These are phyloP conservation scores for Boletus patriciae DNA, from an alignment of 768 basidiomycete species.

Conservation along the genomic window DNA sequence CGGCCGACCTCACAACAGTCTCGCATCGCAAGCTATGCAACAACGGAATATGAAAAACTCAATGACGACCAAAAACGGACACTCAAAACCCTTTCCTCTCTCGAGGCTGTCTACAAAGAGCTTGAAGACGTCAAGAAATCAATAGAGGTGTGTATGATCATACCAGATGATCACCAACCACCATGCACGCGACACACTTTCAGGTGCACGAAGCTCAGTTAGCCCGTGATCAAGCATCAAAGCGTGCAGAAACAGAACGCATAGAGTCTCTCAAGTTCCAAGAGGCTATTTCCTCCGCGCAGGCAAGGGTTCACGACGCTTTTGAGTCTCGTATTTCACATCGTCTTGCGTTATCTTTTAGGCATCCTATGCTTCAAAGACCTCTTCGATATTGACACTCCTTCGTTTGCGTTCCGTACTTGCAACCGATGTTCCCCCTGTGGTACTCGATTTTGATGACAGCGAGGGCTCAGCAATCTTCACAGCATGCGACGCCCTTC, in stretches of 20 bases:
- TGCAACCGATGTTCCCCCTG: constrained; percentile 42
- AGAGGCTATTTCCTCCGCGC: constrained; percentile 54
- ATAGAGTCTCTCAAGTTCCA: constrained; percentile 55
- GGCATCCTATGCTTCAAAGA: constrained; percentile 44
- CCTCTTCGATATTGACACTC: constrained; percentile 55
- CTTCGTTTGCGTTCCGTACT: constrained; percentile 58
- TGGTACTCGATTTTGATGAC: constrained; percentile 45
- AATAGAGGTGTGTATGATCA: constrained; percentile 71
- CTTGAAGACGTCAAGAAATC: constrained; percentile 81
- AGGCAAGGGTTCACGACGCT: constrained; percentile 42
- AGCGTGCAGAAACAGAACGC: constrained; percentile 57
- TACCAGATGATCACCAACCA: background rate
- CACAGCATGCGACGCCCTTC: constrained; percentile 51
- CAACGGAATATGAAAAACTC: constrained; percentile 66
- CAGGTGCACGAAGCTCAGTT: constrained; percentile 67
- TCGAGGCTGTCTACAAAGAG: constrained; percentile 81
- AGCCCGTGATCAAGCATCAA: constrained; percentile 52
- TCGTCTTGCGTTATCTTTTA: constrained; percentile 25
- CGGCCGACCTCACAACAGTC: constrained; percentile 43
- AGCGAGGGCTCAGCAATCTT: constrained; percentile 57
- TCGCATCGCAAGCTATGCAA: constrained; percentile 70
- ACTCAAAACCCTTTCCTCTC: constrained; percentile 66
- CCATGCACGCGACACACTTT: background rate
- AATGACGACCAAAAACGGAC: constrained; percentile 86
- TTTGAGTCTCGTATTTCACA: background rate